A percentile compares a stretch with the other conserved stretches of the same genome.
phyloP scores from a whole-genome alignment of 495 filamentous ascomycete genomes.

The Lophiostoma macrostomum region DNA sequence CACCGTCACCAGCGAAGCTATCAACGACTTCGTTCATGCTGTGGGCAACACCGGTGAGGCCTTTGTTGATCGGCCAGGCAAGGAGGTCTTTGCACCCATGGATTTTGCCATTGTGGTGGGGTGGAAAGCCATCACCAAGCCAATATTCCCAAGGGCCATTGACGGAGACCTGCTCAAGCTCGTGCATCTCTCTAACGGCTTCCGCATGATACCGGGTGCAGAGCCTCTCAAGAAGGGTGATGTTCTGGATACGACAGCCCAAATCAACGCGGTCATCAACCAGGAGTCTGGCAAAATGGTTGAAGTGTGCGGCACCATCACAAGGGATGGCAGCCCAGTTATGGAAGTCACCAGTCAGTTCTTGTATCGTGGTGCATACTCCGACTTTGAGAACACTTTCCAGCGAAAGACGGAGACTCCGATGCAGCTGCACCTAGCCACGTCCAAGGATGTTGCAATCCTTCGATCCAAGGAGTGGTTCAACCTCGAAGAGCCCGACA shows the following conservation, averaged over 20 bases:
- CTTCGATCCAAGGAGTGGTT: conserved; percentile 98
- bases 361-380: conserved; percentile 88
- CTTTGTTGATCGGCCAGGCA: conserved; percentile 95
- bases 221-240: conserved; percentile 93
- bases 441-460: conserved; percentile 87
- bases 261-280: conserved; percentile 97
- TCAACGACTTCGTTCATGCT: conserved; percentile 97
- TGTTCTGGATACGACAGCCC: conserved; percentile 85
- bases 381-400: conserved; percentile 95
- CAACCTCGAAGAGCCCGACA: conserved; percentile 71
- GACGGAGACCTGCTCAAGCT: conserved; percentile 93
- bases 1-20: conserved; percentile 82
- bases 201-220: conserved; percentile 96
- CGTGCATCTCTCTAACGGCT: conserved; percentile 92
- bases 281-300: conserved; percentile 99
- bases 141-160: conserved; percentile 91
- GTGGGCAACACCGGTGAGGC: conserved; percentile 97
- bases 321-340: conserved; percentile 77
- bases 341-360: conserved; percentile 99
- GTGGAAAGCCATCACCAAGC: conserved; percentile 98
- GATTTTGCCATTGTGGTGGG: conserved; percentile 98
- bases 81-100: conserved; percentile 94
- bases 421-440: conserved; percentile 84
- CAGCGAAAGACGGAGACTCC: conserved; percentile 94
- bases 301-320: conserved; percentile 94